Evolutionary conservation across 306 rosid species (phyloP).

Genomic region (Glycyrrhiza uralensis): DNA sequence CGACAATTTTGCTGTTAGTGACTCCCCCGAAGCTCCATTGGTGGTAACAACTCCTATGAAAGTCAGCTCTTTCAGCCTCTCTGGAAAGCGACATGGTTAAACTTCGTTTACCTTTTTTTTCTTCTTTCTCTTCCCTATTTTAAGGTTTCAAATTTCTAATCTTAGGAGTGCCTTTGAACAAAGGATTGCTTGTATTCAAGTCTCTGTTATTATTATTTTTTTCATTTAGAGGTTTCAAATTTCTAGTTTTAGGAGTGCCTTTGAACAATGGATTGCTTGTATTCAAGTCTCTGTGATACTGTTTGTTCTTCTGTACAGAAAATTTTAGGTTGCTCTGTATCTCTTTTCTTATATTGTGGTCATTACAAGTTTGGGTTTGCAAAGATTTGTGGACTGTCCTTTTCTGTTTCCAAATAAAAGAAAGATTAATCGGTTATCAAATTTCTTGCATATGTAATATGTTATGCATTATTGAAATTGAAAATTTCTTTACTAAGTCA

Average conservation of each 20-base stretch:
- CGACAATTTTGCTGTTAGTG: conserved; percentile 66
- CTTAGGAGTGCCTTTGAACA: conserved; percentile 9
- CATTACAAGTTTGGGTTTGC: conserved; percentile 26
- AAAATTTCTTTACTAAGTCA: no score
- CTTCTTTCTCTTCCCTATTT: neutral
- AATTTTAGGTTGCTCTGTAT: conserved; percentile 29
- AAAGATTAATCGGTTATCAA: neutral
- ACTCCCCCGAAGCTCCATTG: conserved; percentile 91
- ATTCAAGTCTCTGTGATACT: conserved; percentile 1
- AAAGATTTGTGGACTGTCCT: neutral
- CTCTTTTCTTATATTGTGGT: neutral
- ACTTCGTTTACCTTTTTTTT: neutral
- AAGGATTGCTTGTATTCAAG: conserved; percentile 1
- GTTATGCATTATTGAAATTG: no score
- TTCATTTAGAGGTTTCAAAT: neutral
- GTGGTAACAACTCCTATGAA: conserved; percentile 96
- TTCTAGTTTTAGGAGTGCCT: neutral
- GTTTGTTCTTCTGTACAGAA: conserved; percentile 27
- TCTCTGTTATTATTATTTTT: neutral
- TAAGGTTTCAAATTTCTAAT: neutral
- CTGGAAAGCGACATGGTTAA: conserved; percentile 55
- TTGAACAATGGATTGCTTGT: conserved; percentile 1
- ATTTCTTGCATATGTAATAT: no score
- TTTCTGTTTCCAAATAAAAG: neutral
- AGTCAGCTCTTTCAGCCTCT: conserved; percentile 87